Base-by-base conservation (phyloP, 2,329 filamentous ascomycete genomes). In the Emergomyces pasteurianus region DNA sequence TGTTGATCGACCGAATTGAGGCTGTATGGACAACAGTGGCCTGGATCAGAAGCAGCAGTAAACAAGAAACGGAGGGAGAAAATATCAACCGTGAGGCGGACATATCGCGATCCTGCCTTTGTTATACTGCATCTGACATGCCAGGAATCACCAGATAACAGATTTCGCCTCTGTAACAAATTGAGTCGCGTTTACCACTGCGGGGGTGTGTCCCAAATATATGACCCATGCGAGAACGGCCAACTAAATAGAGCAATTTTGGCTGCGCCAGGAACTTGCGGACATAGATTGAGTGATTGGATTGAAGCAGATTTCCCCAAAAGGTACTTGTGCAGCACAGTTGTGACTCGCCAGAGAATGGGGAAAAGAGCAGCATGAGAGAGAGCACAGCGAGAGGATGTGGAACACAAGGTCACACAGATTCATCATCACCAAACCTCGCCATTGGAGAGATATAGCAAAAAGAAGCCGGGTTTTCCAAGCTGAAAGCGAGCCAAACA, bases 1-100 rank as follows among this genome's bases (percentile, higher is more conserved):
- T 80, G 64, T 74, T 69, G 59, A 83, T 36, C 23, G 55, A 28
- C 60, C 63, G 60, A 43, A 62, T 64, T 28, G 55, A 63, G 52
- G 43, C 56, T 4, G 58, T 23, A 40, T 43, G 53, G 21, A 49
- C 38, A 28, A 47, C 23, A 42, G 36, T 28, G 28, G 36, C 42
- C 54, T 60, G 62, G 36, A 56, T 40, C 46, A 58, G 21, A 49
- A 50, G 23, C 10, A 57, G n/a, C n/a, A 58, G 42, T 31, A 60
- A 52, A 53, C 40, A 52, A 26, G 42, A 16, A 50, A 55, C 28
- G 23, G 38, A 23, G 47, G 53, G 34, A 50, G 38, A 58, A 43
- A 59, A 58, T 36, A 36, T 34, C 46, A 26, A 49, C 23, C 46
- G 54, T 57, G 36, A 40, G 47, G 61, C 52, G 28, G 58, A 60